Conservation (phyloP, 2,329 filamentous ascomycete genomes). For the Thermomyces lanuginosus region DNA sequence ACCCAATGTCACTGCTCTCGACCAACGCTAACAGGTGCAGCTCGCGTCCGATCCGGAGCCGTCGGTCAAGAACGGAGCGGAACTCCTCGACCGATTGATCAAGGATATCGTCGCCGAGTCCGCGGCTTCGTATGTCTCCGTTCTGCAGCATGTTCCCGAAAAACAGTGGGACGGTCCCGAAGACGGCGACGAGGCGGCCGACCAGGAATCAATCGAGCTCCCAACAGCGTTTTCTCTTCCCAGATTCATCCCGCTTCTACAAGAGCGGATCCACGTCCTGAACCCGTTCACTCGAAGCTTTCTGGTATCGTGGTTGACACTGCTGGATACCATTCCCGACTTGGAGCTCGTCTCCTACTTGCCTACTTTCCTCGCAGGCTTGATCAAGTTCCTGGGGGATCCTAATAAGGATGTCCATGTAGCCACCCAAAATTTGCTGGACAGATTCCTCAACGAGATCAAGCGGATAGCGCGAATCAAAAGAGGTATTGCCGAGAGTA, state of each 20-base stretch:
- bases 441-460: conserved; percentile 84
- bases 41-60: conserved; percentile 89
- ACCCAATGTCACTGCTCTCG: not conserved
- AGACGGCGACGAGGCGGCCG: conserved; percentile 26
- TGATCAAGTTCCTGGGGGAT: conserved; percentile 85
- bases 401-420: conserved; percentile 88
- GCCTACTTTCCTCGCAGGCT: conserved; percentile 74
- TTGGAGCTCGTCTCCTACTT: conserved; percentile 85
- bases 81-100: conserved; percentile 81
- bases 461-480: conserved; percentile 87
- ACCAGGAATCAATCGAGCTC: conserved; percentile 30
- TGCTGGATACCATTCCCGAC: conserved; percentile 92
- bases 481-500: conserved; percentile 77
- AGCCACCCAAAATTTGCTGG: conserved; percentile 71
- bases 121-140: conserved; percentile 82
- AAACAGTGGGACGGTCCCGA: conserved; percentile 26
- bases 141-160: conserved; percentile 45
- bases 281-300: conserved; percentile 93
- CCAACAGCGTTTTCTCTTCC: conserved; percentile 84
- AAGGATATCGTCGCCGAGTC: conserved; percentile 96
- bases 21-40: conserved; percentile 33
- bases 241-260: conserved; percentile 79
- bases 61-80: conserved; percentile 94
- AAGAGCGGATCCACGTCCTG: conserved; percentile 84
- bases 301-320: conserved; percentile 84